A percentile compares a stretch with the other conserved stretches of the same genome.
Evolutionary conservation across 1,284 basidiomycete species (phyloP).

Genomic region (Puccinia horiana): DNA sequence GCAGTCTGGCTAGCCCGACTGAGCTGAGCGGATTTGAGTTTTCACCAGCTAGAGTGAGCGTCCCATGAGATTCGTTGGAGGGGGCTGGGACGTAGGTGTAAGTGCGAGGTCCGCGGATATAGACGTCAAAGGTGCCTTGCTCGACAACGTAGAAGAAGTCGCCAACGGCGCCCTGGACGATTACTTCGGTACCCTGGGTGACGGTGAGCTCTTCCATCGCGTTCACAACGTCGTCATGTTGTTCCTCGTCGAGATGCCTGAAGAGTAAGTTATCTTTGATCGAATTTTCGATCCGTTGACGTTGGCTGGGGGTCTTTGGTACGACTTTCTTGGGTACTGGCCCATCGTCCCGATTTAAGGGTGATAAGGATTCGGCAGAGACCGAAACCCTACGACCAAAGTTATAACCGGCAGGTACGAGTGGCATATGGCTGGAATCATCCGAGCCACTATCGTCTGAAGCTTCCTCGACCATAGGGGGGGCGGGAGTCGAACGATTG

Average conservation of each 20-base stretch:
- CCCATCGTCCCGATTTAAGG: conserved; percentile 65
- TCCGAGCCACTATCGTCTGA: conserved; percentile 62
- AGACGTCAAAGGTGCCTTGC: conserved; percentile 81
- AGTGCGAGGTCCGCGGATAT: conserved; percentile 64
- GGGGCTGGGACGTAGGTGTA: conserved; percentile 63
- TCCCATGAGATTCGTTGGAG: conserved; percentile 55
- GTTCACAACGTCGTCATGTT: conserved; percentile 84
- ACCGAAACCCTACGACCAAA: conserved; percentile 89
- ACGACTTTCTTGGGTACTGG: conserved; percentile 64
- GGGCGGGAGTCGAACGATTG: conserved; percentile 59
- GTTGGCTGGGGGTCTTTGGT: conserved; percentile 80
- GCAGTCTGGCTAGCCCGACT: conserved; percentile 58
- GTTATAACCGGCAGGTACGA: conserved; percentile 65
- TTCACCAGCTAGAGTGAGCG: not conserved
- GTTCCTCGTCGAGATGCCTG: conserved; percentile 92
- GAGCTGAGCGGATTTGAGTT: conserved; percentile 58
- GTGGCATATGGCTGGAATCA: conserved; percentile 59
- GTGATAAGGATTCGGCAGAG: conserved; percentile 91
- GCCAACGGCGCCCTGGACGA: conserved; percentile 92
- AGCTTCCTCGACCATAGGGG: conserved; percentile 61
- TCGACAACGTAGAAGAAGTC: conserved; percentile 99
- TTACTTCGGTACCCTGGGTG: conserved; percentile 75
- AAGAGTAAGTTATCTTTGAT: conserved; percentile 91
- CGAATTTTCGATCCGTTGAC: conserved; percentile 79
- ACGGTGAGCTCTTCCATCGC: conserved; percentile 91